Conservation (phyloP, 208 protist genomes). For the Leishmania lainsoni region DNA sequence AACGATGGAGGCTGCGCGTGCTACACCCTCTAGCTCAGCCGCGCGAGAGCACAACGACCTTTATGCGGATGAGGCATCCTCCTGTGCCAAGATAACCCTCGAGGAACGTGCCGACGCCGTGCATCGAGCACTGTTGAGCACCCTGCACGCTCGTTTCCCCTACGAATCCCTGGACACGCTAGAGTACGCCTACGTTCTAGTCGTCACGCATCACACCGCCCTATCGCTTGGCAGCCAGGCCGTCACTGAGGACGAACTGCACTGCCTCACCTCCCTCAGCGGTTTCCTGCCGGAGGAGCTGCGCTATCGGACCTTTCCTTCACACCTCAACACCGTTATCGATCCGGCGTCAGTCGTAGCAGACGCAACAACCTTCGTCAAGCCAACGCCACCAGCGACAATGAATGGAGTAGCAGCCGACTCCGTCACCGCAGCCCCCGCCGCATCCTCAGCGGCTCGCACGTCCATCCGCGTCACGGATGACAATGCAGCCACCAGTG, state of each 20-base stretch:
- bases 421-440: background rate
- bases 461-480: constrained; percentile 28
- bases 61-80: background rate
- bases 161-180: constrained; percentile 67
- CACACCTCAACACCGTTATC: constrained; percentile 53
- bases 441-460: background rate
- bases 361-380: background rate
- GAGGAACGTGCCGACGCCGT: constrained; percentile 55
- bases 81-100: constrained; percentile 30
- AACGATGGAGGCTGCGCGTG: background rate
- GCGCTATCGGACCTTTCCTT: constrained; percentile 60
- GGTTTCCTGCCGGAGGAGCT: constrained; percentile 50
- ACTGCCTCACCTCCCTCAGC: constrained; percentile 33
- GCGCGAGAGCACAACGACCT: too few species aligned
- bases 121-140: constrained; percentile 60
- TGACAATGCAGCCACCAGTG: constrained; percentile 2
- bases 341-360: constrained; percentile 21
- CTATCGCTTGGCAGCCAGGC: constrained; percentile 33
- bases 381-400: background rate
- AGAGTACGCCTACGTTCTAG: constrained; percentile 68
- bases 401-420: background rate
- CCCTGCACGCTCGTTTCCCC: constrained; percentile 57
- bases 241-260: constrained; percentile 38
- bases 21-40: background rate
- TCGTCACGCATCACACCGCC: constrained; percentile 54